A percentile compares a stretch with the other conserved stretches of the same genome.
phyloP scores from a whole-genome alignment of 371 early-diverging fungal species.

The Fennellomyces sp. region DNA sequence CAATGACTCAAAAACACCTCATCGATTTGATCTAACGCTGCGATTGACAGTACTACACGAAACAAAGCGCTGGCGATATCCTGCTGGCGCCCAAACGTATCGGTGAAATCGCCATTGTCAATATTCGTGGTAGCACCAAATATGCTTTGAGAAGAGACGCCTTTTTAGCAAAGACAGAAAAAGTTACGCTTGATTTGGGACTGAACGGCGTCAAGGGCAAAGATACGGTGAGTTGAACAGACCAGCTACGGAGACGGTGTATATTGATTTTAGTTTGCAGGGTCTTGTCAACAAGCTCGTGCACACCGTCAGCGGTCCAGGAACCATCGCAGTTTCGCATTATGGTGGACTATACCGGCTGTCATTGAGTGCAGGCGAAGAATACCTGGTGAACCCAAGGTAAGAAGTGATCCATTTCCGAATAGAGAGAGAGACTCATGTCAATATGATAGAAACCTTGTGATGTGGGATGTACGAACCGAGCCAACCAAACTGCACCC shows the following conservation, averaged over 20 bases:
- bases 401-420: too few species aligned
- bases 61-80: constrained; percentile 63
- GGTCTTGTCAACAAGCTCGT: constrained; percentile 65
- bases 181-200: constrained; percentile 63
- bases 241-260: not conserved
- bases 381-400: constrained; percentile 75
- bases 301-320: constrained; percentile 72
- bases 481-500: constrained; percentile 37
- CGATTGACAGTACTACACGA: constrained; percentile 59
- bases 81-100: constrained; percentile 66
- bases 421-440: not conserved
- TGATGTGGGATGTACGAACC: constrained; percentile 61
- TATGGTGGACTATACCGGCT: constrained; percentile 77
- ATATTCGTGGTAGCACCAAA: constrained; percentile 62
- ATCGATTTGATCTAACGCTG: not conserved
- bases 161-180: constrained; percentile 68
- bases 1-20: not conserved
- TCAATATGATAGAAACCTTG: constrained; percentile 27
- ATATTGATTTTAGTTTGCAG: constrained; percentile 40
- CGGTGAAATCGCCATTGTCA: constrained; percentile 69
- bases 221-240: constrained; percentile 19
- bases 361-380: constrained; percentile 68
- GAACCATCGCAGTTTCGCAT: constrained; percentile 71
- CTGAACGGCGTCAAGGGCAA: constrained; percentile 34
- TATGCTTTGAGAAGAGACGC: constrained; percentile 73